phyloP scores from a whole-genome alignment of 495 filamentous ascomycete genomes.

The Lasiosphaeria hispida region DNA sequence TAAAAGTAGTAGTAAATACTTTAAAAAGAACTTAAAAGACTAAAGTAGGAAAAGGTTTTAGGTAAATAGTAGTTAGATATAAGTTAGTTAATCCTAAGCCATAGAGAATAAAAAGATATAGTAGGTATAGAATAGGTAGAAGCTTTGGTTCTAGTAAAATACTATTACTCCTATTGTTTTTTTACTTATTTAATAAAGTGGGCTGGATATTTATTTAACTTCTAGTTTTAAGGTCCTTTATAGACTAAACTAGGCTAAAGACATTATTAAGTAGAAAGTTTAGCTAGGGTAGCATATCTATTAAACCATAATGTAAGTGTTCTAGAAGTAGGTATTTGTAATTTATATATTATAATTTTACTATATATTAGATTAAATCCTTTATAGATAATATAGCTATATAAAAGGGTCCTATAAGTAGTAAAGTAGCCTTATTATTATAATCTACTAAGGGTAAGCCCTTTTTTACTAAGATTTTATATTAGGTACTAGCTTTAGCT shows the following conservation, averaged over 20 bases:
- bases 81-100: slow-evolving; percentile 65
- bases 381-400: slow-evolving; percentile 64
- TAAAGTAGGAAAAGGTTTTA: slow-evolving; percentile 70
- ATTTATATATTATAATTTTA: slow-evolving; percentile 59
- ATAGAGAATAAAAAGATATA: slow-evolving; percentile 75
- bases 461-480: slow-evolving; percentile 50
- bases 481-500: not conserved
- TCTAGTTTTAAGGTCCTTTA: slow-evolving; percentile 66
- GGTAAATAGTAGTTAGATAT: slow-evolving; percentile 69
- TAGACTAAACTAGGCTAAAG: slow-evolving; percentile 65
- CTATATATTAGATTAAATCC: slow-evolving; percentile 60
- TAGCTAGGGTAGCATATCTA: slow-evolving; percentile 67
- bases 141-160: slow-evolving; percentile 65
- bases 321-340: slow-evolving; percentile 50
- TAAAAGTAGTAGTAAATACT: slow-evolving; percentile 74
- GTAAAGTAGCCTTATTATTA: slow-evolving; percentile 66
- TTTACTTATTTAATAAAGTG: slow-evolving; percentile 76
- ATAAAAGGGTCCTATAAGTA: slow-evolving; percentile 57
- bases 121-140: slow-evolving; percentile 71
- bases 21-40: slow-evolving; percentile 72
- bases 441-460: slow-evolving; percentile 62
- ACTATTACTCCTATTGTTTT: slow-evolving; percentile 75
- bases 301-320: slow-evolving; percentile 68
- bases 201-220: slow-evolving; percentile 65
- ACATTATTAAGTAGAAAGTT: slow-evolving; percentile 73